Base-by-base conservation (phyloP, 2,329 filamentous ascomycete genomes). In the Chlorencoelia australis region DNA sequence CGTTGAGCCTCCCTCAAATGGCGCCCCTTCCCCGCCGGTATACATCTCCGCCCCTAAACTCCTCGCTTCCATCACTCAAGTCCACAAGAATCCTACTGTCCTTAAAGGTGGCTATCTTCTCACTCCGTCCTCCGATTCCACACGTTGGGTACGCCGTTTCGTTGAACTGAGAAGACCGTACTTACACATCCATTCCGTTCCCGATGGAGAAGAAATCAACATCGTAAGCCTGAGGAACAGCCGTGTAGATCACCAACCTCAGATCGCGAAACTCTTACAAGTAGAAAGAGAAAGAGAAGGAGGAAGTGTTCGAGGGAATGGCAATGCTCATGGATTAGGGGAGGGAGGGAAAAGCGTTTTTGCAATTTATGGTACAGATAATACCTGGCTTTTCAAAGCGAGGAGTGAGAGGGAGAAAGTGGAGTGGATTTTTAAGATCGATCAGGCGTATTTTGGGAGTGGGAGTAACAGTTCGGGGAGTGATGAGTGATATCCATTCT, bases 401-500 rank as follows among this genome's bases (percentile, higher is more conserved):
- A 72, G 87, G 40, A 89, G 78, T 51, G 89, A 95, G 64, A 73
- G 79, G 32, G 88, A 95, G 59, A 94, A 95, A 67, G 80, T 88
- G 50, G 91, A 96, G 58, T 98, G 91, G 91, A 94, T 98, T 50
- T 73, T 93, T 59, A 81, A 82, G 53, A 86, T 98, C 50, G 91
- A 98, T 60, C 82, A 94, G 66, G 53, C 49, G 21, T 58, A 56
- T 46, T 57, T 58, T 37, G 52, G 53, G 5, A 43, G 42, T 14
- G 46, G 47, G 8, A 45, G 33, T 21, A 45, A 39, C 2, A 48
- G 38, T 21, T 38, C 38, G 7, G 30, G 33, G 25, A 42, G 31
- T 7, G 41, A 38, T 30, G n/a, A n/a, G n/a, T n/a, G n/a, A n/a
- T n/a, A n/a, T n/a, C n/a, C n/a, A n/a, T n/a, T n/a, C n/a, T n/a